Percentiles rank a stretch among this genome's conserved stretches.
phyloP scores from a whole-genome alignment of 169 alveolate genomes.

The Miamiensis avidus region DNA sequence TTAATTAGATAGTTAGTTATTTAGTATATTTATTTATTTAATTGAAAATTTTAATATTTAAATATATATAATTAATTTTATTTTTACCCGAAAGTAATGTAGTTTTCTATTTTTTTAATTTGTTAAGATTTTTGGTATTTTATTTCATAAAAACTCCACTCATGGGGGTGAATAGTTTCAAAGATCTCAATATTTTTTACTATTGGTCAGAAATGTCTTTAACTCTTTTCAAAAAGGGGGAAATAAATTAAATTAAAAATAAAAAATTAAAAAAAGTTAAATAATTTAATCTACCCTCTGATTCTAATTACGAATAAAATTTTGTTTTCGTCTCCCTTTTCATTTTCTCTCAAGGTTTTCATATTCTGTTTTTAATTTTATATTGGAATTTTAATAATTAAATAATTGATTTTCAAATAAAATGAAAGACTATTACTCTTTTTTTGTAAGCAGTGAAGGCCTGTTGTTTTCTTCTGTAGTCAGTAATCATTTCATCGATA shows the following conservation, averaged over 20 bases:
- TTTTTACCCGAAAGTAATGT: conserved; percentile 72
- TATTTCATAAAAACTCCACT: conserved; percentile 76
- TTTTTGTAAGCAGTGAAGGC: conserved; percentile 58
- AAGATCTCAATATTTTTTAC: conserved; percentile 64
- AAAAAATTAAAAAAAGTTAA: no score
- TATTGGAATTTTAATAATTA: not conserved
- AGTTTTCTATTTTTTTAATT: conserved; percentile 73
- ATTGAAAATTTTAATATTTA: not conserved
- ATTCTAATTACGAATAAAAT: conserved; percentile 78
- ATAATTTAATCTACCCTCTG: conserved; percentile 59
- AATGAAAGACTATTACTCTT: conserved; percentile 37
- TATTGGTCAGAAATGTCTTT: conserved; percentile 41
- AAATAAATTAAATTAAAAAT: no score
- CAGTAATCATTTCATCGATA: conserved; percentile 59
- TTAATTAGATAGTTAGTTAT: no score
- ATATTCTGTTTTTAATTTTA: not conserved
- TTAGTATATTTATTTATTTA: no score
- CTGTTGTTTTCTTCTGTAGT: conserved; percentile 60
- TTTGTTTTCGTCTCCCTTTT: conserved; percentile 66
- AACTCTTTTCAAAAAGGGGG: conserved; percentile 4
- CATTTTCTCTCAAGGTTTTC: conserved; percentile 52
- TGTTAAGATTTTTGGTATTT: conserved; percentile 67
- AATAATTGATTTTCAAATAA: no score
- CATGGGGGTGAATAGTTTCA: conserved; percentile 71
- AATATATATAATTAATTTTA: not conserved